Base-by-base conservation (phyloP, 23 red algal genomes). In the Gracilariopsis chorda region DNA sequence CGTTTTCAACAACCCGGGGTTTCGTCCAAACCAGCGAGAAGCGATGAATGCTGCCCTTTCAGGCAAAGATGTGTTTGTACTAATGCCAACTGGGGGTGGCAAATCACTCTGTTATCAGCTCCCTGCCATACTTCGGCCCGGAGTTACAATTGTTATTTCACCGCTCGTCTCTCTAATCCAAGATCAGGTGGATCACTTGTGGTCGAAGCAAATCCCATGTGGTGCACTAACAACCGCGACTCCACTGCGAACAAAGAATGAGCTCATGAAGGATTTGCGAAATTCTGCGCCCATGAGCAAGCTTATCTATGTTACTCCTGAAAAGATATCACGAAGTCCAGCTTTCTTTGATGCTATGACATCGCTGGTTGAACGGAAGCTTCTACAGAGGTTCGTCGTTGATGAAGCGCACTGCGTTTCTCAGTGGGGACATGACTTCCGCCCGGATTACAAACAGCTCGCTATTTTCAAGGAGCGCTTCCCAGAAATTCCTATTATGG, bases 381-480 rank as follows among this genome's bases (percentile, higher is more conserved):
- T 98, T 13, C 59, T 98, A 14, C 83, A 90, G 40, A 71, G 96
- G 1, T 94, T 99, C 58, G 97, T 99, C 1, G 92, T 99, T 68
- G 97, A 99, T 65, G 97, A 99, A 74, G 97, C 97, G 2, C 97
- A 99, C 84, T 99, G 97, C 49, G 97, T 99, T 1, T 95, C 92
- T 64, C 93, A 95, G 48, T 99, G 97, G 97, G 97, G 97, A 17
- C 97, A 99, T 72, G 97, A 99, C 75, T 99, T 99, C 59, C 97
- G 97, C 35, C 97, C 97, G 30, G 97, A 99, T 59, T 99, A 99
- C 82, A 99, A 95, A 44, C 57, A 95, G 37, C 77, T 99, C 1
- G 88, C 90, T 40, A 69, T 99, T 46, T 92, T 95, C 77, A 99
- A 99, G 70, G 93, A 92, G 17, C 47, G 91, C 21, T 99, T 95